These are phyloP conservation scores for Claviceps sp. DNA, from an alignment of 2,329 filamentous ascomycete genomes.

Conservation along the genomic window DNA sequence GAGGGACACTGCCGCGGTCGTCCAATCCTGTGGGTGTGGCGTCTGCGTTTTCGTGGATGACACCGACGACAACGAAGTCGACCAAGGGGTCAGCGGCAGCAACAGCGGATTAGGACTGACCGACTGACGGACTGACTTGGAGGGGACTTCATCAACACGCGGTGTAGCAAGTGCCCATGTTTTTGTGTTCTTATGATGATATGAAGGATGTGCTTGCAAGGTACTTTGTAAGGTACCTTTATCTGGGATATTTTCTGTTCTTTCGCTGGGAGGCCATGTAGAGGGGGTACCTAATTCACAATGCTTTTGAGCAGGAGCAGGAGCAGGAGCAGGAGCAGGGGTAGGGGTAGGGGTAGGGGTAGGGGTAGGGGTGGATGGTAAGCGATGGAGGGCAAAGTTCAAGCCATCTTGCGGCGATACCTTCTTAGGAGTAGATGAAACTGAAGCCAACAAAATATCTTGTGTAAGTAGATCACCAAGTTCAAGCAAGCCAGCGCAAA, in stretches of 20 bases:
- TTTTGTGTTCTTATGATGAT: neutral
- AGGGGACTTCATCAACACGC: neutral
- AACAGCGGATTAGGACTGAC: neutral
- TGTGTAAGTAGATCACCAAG: no score
- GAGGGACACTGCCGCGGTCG: slow-evolving; percentile 36
- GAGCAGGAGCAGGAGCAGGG: neutral
- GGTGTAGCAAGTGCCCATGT: neutral
- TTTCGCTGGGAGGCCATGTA: neutral
- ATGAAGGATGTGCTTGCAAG: neutral
- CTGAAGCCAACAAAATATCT: no score
- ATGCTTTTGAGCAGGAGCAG: neutral
- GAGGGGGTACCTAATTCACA: neutral
- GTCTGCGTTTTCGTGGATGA: slow-evolving; percentile 90
- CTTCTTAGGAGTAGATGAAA: no score
- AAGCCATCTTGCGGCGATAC: no score
- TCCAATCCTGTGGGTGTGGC: slow-evolving; percentile 84
- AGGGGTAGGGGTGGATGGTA: neutral
- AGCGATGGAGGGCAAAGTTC: no score
- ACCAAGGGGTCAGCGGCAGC: slow-evolving; percentile 20
- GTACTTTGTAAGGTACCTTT: neutral
- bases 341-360: neutral
- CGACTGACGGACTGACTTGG: neutral
- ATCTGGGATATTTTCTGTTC: neutral
- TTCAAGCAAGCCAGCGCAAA: no score
- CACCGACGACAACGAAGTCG: slow-evolving; percentile 28